A percentile compares a stretch with the other conserved stretches of the same genome.
phyloP scores from a whole-genome alignment of 2,329 filamentous ascomycete genomes.

The Huntiella savannae region DNA sequence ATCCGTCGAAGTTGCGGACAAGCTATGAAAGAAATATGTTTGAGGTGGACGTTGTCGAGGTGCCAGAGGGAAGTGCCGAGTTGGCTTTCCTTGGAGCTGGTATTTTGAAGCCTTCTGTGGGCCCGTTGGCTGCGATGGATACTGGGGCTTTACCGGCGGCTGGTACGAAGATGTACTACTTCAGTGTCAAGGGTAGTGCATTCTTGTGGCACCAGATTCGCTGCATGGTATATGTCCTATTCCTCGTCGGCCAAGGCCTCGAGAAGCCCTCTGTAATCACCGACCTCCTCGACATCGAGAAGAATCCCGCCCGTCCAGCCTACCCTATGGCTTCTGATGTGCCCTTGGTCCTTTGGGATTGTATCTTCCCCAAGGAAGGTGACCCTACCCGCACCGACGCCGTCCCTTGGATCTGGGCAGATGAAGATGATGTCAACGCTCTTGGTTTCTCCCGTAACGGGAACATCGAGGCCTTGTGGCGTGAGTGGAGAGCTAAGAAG shows the following conservation, averaged over 20 bases:
- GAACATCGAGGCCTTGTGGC: slow-evolving; percentile 61
- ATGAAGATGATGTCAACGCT: slow-evolving; percentile 42
- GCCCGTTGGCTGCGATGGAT: slow-evolving; percentile 5
- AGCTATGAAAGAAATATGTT: slow-evolving; percentile 68
- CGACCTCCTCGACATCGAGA: slow-evolving; percentile 52
- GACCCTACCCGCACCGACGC: slow-evolving; percentile 30
- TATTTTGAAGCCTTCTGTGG: slow-evolving; percentile 18
- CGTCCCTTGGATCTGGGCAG: slow-evolving; percentile 54
- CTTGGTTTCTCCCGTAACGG: slow-evolving; percentile 46
- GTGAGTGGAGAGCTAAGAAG: slow-evolving; percentile 63
- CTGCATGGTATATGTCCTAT: slow-evolving; percentile 83
- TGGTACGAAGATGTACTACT: slow-evolving; percentile 57
- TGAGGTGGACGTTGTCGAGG: slow-evolving; percentile 58
- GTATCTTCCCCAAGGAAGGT: slow-evolving; percentile 44
- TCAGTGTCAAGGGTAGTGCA: slow-evolving; percentile 73
- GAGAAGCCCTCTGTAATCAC: slow-evolving; percentile 57
- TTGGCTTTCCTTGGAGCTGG: slow-evolving; percentile 34
- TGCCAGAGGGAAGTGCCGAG: slow-evolving; percentile 33
- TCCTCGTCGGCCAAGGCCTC: slow-evolving; percentile 74
- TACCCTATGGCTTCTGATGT: slow-evolving; percentile 85
- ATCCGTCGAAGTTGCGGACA: slow-evolving; percentile 71
- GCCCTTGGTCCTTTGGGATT: slow-evolving; percentile 90
- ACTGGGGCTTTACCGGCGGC: slow-evolving; percentile 7
- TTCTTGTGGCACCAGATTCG: slow-evolving; percentile 98
- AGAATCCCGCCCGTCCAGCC: slow-evolving; percentile 56